A percentile compares a stretch with the other conserved stretches of the same genome.
Evolutionary conservation across 2,329 filamentous ascomycete species (phyloP).

Genomic region (Plenodomus biglobosus): DNA sequence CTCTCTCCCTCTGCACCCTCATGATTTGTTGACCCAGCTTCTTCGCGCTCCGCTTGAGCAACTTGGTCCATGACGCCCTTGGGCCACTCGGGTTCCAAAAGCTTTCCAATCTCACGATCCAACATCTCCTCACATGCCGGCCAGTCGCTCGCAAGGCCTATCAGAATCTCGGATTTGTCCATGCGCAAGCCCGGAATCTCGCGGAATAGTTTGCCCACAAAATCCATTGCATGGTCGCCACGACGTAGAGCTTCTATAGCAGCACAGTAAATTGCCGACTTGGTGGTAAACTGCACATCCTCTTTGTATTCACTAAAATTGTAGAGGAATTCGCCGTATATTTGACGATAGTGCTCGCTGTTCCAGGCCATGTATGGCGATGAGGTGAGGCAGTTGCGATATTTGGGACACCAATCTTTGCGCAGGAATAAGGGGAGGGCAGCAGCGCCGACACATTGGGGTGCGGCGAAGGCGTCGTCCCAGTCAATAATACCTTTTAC

Average conservation of each 20-base stretch:
- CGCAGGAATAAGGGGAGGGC: slow-evolving; percentile 14
- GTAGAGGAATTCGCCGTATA: slow-evolving; percentile 15
- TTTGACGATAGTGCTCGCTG: slow-evolving; percentile 12
- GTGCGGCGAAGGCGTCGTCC: slow-evolving; percentile 15
- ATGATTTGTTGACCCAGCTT: too few relatives aligned
- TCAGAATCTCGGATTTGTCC: too few relatives aligned
- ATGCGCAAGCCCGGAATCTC: slow-evolving; percentile 1
- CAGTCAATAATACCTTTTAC: slow-evolving; percentile 29
- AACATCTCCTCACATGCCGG: too few relatives aligned
- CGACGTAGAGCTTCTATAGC: slow-evolving; percentile 4
- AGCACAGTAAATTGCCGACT: slow-evolving; percentile 13
- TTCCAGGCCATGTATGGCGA: slow-evolving; percentile 2
- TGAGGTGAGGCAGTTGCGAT: not conserved
- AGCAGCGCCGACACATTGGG: slow-evolving; percentile 15
- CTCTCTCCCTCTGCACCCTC: too few relatives aligned
- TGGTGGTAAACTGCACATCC: slow-evolving; percentile 14
- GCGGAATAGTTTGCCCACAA: slow-evolving; percentile 3
- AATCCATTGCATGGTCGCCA: not conserved
- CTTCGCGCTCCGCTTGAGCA: too few relatives aligned
- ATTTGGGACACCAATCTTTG: slow-evolving; percentile 10
- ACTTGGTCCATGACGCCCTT: too few relatives aligned
- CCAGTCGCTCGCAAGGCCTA: too few relatives aligned
- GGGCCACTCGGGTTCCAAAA: too few relatives aligned
- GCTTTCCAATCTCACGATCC: too few relatives aligned
- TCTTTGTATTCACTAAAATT: slow-evolving; percentile 1